A percentile compares a stretch with the other conserved stretches of the same genome.
phyloP scores from a whole-genome alignment of 257 asterid genomes.

The Nicotiana attenuata region DNA sequence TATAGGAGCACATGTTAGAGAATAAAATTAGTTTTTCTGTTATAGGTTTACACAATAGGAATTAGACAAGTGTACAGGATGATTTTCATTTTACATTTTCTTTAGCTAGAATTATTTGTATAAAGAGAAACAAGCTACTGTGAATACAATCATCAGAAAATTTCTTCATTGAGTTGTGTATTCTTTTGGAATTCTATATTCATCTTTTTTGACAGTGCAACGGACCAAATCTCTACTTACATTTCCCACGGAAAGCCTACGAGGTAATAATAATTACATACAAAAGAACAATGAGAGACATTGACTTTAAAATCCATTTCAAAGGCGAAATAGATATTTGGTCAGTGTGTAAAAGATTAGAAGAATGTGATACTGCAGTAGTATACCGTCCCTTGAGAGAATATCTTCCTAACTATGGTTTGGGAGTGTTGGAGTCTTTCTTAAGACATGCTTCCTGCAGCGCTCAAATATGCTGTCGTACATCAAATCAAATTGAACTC shows the following conservation, averaged over 20 bases:
- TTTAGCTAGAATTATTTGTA: too few species aligned
- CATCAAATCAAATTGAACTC: conserved; percentile 78
- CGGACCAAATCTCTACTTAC: background rate
- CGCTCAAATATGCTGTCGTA: conserved; percentile 89
- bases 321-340: background rate
- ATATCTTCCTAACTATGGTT: conserved; percentile 21
- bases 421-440: conserved; percentile 52
- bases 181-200: background rate
- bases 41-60: too few species aligned
- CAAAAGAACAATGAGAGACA: background rate
- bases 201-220: background rate
- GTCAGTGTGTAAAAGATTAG: background rate
- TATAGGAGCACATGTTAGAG: too few species aligned
- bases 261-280: background rate
- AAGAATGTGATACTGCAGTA: background rate
- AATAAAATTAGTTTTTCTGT: too few species aligned
- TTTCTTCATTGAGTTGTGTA: too few species aligned
- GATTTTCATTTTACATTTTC: too few species aligned
- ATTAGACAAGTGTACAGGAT: too few species aligned
- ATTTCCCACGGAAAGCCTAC: background rate
- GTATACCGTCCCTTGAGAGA: background rate
- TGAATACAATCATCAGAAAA: too few species aligned
- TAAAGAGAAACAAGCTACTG: too few species aligned
- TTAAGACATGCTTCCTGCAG: conserved; percentile 78
- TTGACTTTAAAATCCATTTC: background rate